Evolutionary conservation across 1,139 yeast genomes (phyloP).

Genomic region (Lodderomyces parapsilosis): DNA sequence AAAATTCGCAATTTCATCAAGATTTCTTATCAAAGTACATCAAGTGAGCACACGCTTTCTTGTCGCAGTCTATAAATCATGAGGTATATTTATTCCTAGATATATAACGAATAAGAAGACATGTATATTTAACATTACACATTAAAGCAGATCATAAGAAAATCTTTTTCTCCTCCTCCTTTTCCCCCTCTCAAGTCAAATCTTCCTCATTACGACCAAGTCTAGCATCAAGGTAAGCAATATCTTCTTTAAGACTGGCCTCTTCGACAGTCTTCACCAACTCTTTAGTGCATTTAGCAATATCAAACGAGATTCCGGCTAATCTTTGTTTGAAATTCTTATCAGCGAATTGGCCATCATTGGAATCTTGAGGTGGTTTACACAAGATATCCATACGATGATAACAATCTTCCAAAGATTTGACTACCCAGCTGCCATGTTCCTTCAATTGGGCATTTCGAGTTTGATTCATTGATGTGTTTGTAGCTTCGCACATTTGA

Average conservation of each 20-base stretch:
- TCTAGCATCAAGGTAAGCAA: constrained; percentile 51
- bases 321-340: constrained; percentile 87
- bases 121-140: background rate
- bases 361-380: constrained; percentile 48
- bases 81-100: background rate
- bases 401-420: constrained; percentile 80
- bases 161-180: background rate
- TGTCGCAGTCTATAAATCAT: too few species aligned
- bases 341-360: constrained; percentile 73
- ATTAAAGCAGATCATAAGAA: background rate
- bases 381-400: constrained; percentile 73
- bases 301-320: constrained; percentile 94
- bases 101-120: background rate
- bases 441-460: constrained; percentile 80
- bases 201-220: constrained; percentile 38
- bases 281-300: constrained; percentile 94
- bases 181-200: constrained; percentile 20
- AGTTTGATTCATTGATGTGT: constrained; percentile 85
- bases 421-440: constrained; percentile 89
- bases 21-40: constrained; percentile 69
- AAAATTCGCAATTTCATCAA: constrained; percentile 68
- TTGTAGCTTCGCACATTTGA: constrained; percentile 90
- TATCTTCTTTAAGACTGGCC: constrained; percentile 82
- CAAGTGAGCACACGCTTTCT: too few species aligned
- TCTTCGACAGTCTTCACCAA: constrained; percentile 94